Percentiles rank a stretch among this genome's conserved stretches.
Conservation (phyloP, 2,329 filamentous ascomycete species). For the Cryoendolithus antarcticus region DNA sequence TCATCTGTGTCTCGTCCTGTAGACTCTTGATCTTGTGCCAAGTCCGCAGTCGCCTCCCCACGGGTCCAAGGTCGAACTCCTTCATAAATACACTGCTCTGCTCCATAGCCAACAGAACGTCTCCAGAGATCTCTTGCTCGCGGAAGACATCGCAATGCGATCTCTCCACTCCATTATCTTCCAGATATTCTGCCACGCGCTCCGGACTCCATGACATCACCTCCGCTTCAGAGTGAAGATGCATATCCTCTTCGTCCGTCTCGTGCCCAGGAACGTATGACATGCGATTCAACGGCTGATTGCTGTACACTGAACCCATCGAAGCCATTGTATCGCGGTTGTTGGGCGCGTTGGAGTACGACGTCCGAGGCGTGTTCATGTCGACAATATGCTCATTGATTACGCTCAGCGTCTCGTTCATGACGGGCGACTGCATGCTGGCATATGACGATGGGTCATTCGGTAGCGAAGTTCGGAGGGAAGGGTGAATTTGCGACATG, state of each 20-base stretch:
- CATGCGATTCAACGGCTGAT: slow-evolving; percentile 59
- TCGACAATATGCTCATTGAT: slow-evolving; percentile 96
- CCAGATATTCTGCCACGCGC: slow-evolving; percentile 80
- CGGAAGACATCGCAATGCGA: slow-evolving; percentile 87
- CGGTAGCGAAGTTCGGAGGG: slow-evolving; percentile 2
- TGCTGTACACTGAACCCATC: slow-evolving; percentile 73
- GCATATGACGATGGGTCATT: no score
- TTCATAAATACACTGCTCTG: slow-evolving; percentile 92
- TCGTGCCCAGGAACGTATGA: slow-evolving; percentile 92
- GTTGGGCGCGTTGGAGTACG: slow-evolving; percentile 27
- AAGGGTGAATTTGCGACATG: neutral
- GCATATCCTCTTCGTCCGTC: slow-evolving; percentile 83
- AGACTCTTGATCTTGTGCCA: slow-evolving; percentile 93
- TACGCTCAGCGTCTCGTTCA: slow-evolving; percentile 89
- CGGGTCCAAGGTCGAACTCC: slow-evolving; percentile 83
- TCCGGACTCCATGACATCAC: slow-evolving; percentile 69
- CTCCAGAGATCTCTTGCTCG: slow-evolving; percentile 90
- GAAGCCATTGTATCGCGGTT: slow-evolving; percentile 24
- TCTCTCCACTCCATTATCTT: slow-evolving; percentile 71
- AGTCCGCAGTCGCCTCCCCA: slow-evolving; percentile 78
- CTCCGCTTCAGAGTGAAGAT: slow-evolving; percentile 55
- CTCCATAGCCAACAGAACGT: slow-evolving; percentile 88
- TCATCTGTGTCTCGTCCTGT: slow-evolving; percentile 69
- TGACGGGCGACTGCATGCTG: slow-evolving; percentile 46
- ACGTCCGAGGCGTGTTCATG: slow-evolving; percentile 50